A percentile compares a stretch with the other conserved stretches of the same genome.
These are phyloP conservation scores for Cucurbita pepo DNA, from an alignment of 306 rosid genomes.

Conservation along the genomic window DNA sequence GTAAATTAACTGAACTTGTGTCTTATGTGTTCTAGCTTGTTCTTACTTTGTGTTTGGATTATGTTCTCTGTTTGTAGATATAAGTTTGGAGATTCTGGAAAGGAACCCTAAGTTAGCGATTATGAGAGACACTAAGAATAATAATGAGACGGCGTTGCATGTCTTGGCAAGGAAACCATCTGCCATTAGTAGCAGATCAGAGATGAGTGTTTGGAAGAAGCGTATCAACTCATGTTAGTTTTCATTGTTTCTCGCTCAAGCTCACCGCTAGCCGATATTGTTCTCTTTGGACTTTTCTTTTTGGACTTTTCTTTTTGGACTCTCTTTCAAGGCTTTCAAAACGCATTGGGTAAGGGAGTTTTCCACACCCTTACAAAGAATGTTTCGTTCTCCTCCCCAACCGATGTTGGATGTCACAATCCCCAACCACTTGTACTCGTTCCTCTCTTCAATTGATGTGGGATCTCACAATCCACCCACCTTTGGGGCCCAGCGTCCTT, in stretches of 20 bases:
- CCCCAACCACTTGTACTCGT: too few species aligned
- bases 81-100: background rate
- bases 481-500: too few species aligned
- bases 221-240: conserved; percentile 6
- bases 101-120: background rate
- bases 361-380: too few species aligned
- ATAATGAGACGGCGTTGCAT: conserved; percentile 5
- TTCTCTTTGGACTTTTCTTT: too few species aligned
- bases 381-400: too few species aligned
- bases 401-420: too few species aligned
- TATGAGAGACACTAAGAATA: background rate
- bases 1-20: background rate
- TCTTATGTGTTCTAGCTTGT: background rate
- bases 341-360: too few species aligned
- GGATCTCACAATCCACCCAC: too few species aligned
- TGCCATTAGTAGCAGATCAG: background rate
- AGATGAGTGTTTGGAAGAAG: conserved; percentile 5
- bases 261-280: too few species aligned
- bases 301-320: too few species aligned
- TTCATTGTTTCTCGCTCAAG: background rate
- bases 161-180: conserved; percentile 12
- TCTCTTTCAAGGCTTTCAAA: too few species aligned
- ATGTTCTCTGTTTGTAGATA: background rate
- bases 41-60: background rate
- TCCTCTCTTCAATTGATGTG: too few species aligned